phyloP scores from a whole-genome alignment of 805 yeast species.

The Lachancea fermentati region DNA sequence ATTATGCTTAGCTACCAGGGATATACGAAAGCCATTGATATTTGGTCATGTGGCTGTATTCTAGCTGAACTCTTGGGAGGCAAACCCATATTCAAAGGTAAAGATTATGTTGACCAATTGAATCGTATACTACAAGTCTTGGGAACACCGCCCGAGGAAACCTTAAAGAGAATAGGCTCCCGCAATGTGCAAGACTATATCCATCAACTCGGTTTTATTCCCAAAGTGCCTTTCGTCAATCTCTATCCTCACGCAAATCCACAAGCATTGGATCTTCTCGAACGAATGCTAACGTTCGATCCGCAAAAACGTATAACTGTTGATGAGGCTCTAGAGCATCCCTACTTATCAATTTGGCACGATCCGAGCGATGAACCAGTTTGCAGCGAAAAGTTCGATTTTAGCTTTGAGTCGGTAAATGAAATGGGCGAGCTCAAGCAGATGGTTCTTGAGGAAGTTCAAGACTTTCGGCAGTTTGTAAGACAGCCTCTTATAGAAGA shows the following conservation, averaged over 20 bases:
- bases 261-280: slow-evolving; percentile 73
- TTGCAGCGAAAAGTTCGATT: slow-evolving; percentile 77
- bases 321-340: slow-evolving; percentile 82
- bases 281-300: slow-evolving; percentile 77
- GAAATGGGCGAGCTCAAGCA: slow-evolving; percentile 70
- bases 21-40: slow-evolving; percentile 92
- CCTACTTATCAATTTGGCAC: slow-evolving; percentile 85
- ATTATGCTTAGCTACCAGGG: slow-evolving; percentile 92
- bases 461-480: slow-evolving; percentile 71
- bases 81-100: slow-evolving; percentile 87
- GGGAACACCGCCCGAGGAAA: slow-evolving; percentile 86
- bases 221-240: slow-evolving; percentile 63
- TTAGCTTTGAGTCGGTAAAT: slow-evolving; percentile 77
- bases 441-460: slow-evolving; percentile 77
- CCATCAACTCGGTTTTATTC: slow-evolving; percentile 76
- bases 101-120: slow-evolving; percentile 92
- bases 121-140: slow-evolving; percentile 78
- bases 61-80: slow-evolving; percentile 91
- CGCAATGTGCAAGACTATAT: slow-evolving; percentile 89
- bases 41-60: slow-evolving; percentile 98
- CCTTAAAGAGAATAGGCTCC: slow-evolving; percentile 67
- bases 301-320: slow-evolving; percentile 82
- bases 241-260: slow-evolving; percentile 85
- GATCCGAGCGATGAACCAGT: slow-evolving; percentile 89
- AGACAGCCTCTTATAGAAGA: slow-evolving; percentile 66